Conservation (phyloP, 1,284 basidiomycete species). For the Ganoderma leucocontextum region DNA sequence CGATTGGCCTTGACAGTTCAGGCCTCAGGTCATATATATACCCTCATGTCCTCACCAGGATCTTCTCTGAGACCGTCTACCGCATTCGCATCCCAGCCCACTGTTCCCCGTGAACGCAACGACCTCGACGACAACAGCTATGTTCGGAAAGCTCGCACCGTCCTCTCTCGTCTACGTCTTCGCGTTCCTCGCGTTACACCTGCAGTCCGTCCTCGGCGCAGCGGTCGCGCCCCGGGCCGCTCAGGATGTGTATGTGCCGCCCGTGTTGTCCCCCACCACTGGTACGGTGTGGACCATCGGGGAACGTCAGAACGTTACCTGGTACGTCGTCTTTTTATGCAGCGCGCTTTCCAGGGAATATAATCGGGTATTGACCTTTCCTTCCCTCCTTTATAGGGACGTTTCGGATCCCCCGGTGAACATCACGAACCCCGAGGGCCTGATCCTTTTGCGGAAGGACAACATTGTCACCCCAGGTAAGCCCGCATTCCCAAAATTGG, state of each 20-base stretch:
- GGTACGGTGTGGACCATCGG: slow-evolving; percentile 51
- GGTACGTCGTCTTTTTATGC: slow-evolving; percentile 39
- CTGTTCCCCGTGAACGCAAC: slow-evolving; percentile 4
- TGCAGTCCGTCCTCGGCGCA: slow-evolving; percentile 23
- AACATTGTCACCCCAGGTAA: background rate
- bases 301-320: slow-evolving; percentile 49
- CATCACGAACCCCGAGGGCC: background rate
- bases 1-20: background rate
- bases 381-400: slow-evolving; percentile 43
- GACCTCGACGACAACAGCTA: slow-evolving; percentile 12
- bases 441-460: background rate
- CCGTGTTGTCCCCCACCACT: slow-evolving; percentile 44
- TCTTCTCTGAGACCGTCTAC: background rate
- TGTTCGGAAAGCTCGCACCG: slow-evolving; percentile 18
- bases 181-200: slow-evolving; percentile 23
- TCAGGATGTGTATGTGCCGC: slow-evolving; percentile 53
- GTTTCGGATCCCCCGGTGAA: slow-evolving; percentile 44
- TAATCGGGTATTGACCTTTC: background rate
- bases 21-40: background rate
- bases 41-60: background rate
- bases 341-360: background rate
- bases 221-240: slow-evolving; percentile 14
- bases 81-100: background rate
- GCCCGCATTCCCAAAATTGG: background rate
- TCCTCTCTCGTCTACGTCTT: slow-evolving; percentile 8